Evolutionary conservation across 768 basidiomycete species (phyloP), one percentile per base, ranked within the genome.

Genomic region (Gloeostereum incarnatum): DNA sequence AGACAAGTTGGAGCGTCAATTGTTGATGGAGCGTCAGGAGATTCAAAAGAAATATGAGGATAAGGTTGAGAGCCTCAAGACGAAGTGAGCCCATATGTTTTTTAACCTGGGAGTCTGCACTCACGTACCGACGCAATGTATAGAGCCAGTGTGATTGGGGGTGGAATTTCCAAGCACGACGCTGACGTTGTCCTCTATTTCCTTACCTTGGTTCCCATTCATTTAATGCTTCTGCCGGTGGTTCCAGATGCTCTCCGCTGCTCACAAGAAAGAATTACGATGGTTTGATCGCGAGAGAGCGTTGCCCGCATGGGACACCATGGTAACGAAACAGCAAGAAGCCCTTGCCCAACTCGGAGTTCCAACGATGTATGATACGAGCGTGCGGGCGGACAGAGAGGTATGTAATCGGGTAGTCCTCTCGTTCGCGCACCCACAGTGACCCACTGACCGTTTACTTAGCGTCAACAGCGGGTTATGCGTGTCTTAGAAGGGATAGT

Each of bases 391-490:
- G 3, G 71, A 78, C 45, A 58, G 70, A 60, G 69, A 85, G 68
- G 85, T 83, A 53, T 42, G 68, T 47, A 26, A 33, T 36, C 24
- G 18, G 27, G 22, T 29, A 4, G 21, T 30, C 8, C 13, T 14
- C 11, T 24, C 13, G 18, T 31, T 13, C 9, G 6, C 25, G n/a
- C 6, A 10, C 8, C 11, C 23, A 38, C 31, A n/a, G n/a, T n/a
- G n/a, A n/a, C n/a, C n/a, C n/a, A n/a, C 37, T 7, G 27, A 36
- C 33, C n/a, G 33, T 41, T 6, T 25, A 23, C 38, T 25, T 31
- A 87, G 83, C 72, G 69, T 39, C 86, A 90, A 53, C 77, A 75
- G 45, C 66, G 69, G 44, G 65, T 90, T n/a, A 62, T 81, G 32
- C 73, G 78, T 39, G 78, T 89, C 31, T 53, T 87, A 34, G 76